These are phyloP conservation scores for Magnaporthales sp. DNA, from an alignment of 2,329 filamentous ascomycete species.

Conservation along the genomic window DNA sequence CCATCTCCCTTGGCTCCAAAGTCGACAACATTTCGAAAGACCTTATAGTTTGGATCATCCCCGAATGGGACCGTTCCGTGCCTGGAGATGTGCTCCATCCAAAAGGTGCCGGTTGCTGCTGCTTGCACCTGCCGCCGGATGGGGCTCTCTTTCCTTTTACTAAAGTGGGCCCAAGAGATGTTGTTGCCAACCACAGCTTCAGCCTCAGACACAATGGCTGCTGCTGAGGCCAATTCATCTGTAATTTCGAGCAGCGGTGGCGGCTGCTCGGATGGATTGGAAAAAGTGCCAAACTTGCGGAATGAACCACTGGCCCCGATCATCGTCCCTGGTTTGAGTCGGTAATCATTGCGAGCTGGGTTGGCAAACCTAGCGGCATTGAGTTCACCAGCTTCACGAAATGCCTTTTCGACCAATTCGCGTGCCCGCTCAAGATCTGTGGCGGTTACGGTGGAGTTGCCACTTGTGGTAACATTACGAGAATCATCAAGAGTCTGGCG, in stretches of 20 bases:
- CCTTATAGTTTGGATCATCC: conserved; percentile 9
- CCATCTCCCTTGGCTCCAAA: conserved; percentile 41
- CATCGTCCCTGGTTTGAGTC: conserved; percentile 8
- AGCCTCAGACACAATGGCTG: no score
- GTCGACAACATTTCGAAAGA: background rate
- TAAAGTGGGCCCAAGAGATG: no score
- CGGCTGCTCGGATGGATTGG: no score
- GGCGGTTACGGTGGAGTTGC: no score
- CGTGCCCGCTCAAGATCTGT: background rate
- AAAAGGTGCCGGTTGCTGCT: conserved; percentile 9
- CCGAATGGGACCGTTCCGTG: conserved; percentile 16
- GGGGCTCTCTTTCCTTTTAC: no score
- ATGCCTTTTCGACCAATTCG: background rate
- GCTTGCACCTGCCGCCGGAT: no score
- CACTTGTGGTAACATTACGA: no score
- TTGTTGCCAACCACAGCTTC: no score
- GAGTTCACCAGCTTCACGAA: background rate
- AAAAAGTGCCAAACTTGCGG: no score
- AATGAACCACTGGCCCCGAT: background rate
- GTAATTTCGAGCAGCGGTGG: no score
- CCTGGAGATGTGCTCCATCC: conserved; percentile 14
- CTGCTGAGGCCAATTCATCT: no score
- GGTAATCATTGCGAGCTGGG: conserved; percentile 6
- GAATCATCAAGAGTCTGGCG: no score
- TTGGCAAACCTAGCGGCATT: conserved; percentile 13